These are phyloP conservation scores for Besnoitia besnoiti DNA, from an alignment of 169 alveolate genomes.

Conservation along the genomic window DNA sequence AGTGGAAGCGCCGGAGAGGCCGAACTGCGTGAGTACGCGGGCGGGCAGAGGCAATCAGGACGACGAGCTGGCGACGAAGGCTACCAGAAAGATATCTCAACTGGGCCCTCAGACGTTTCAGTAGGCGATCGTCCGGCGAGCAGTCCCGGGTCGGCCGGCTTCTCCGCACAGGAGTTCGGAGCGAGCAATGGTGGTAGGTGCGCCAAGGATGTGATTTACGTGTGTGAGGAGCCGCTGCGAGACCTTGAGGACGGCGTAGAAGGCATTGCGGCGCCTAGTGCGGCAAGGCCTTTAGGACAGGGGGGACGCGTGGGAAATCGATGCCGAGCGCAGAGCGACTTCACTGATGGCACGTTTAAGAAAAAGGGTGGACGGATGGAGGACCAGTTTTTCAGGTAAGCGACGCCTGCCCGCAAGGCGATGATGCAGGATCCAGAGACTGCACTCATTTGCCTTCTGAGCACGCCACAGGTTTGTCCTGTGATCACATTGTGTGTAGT, in stretches of 20 bases:
- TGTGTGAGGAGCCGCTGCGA: neutral
- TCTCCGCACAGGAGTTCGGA: neutral
- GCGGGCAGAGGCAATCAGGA: neutral
- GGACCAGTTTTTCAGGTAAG: constrained; percentile 25
- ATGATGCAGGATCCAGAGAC: too few species aligned
- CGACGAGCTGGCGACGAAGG: neutral
- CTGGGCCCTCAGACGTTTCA: neutral
- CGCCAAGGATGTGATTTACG: neutral
- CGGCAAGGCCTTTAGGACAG: neutral
- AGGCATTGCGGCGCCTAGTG: neutral
- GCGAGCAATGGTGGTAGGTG: neutral
- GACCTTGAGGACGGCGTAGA: neutral
- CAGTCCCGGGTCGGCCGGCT: neutral
- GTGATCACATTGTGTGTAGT: too few species aligned
- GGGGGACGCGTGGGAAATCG: constrained; percentile 35
- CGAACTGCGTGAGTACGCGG: neutral
- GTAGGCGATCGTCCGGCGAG: neutral
- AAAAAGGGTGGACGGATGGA: constrained; percentile 12
- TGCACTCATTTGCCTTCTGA: too few species aligned
- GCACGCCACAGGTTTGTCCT: too few species aligned
- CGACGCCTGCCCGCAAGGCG: neutral
- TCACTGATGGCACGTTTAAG: neutral
- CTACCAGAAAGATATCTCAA: neutral
- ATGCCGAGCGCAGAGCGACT: constrained; percentile 10
- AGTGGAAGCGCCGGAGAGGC: neutral